Conservation (phyloP, 2,329 filamentous ascomycete genomes). For the Fusarium irregulare region DNA sequence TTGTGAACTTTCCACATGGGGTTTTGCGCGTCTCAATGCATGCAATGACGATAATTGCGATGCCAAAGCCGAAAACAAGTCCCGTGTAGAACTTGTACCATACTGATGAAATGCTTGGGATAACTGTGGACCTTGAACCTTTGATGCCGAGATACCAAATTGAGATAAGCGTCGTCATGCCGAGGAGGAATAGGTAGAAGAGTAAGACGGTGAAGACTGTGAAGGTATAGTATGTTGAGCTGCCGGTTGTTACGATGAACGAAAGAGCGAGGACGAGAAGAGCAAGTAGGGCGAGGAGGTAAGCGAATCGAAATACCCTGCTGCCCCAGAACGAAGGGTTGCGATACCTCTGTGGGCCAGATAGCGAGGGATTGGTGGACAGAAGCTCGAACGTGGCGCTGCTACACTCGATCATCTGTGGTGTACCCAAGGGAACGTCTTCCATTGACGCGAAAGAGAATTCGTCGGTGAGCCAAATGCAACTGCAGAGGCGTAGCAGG, state of each 20-base stretch:
- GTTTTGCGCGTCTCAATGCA: slow-evolving; percentile 20
- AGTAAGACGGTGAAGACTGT: neutral
- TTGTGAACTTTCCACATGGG: slow-evolving; percentile 24
- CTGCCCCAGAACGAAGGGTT: neutral
- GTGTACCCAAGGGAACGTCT: neutral
- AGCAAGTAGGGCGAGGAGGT: neutral
- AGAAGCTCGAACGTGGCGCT: neutral
- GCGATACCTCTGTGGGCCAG: neutral
- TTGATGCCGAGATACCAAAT: neutral
- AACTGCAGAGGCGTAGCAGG: slow-evolving; percentile 12
- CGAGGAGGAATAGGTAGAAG: neutral
- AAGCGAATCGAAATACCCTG: neutral
- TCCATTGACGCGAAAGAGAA: slow-evolving; percentile 4
- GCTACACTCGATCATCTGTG: neutral
- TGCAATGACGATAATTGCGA: neutral
- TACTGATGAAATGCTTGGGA: slow-evolving; percentile 1
- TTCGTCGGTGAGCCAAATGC: slow-evolving; percentile 3
- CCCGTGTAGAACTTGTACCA: slow-evolving; percentile 23
- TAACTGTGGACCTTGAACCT: neutral
- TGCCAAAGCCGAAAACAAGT: neutral
- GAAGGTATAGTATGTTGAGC: neutral
- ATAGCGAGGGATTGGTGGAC: neutral
- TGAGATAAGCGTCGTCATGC: neutral
- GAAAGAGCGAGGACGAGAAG: neutral
- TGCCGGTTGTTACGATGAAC: neutral